Conservation (phyloP, 768 basidiomycete species). For the Rhodotorula toruloides region DNA sequence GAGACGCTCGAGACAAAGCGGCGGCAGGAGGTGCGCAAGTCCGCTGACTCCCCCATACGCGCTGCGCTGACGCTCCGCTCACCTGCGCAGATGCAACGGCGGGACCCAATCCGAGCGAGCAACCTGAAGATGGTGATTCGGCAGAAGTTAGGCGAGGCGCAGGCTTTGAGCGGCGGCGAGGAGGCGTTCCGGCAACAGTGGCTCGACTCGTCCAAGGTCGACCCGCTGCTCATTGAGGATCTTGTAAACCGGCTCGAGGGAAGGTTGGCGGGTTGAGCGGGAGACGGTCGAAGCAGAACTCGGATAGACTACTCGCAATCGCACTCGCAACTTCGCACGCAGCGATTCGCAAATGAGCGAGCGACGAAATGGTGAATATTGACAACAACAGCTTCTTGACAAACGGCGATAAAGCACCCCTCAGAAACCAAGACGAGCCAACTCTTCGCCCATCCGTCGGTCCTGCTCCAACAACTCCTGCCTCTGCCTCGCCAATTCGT, state of each 20-base stretch:
- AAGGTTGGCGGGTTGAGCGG: slow-evolving; percentile 1
- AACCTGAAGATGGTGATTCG: slow-evolving; percentile 62
- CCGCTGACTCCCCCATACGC: neutral
- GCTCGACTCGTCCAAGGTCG: slow-evolving; percentile 62
- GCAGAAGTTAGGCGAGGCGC: slow-evolving; percentile 60
- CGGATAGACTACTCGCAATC: neutral
- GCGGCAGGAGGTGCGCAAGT: slow-evolving; percentile 59
- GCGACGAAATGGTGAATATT: no score
- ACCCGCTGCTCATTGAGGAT: slow-evolving; percentile 68
- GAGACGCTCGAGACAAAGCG: slow-evolving; percentile 72
- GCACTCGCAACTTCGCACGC: no score
- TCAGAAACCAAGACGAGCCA: no score
- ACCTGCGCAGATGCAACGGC: slow-evolving; percentile 57
- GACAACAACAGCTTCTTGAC: no score
- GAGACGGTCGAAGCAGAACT: no score
- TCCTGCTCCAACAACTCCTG: no score
- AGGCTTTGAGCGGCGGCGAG: slow-evolving; percentile 58
- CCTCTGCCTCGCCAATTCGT: no score
- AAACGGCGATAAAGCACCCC: no score
- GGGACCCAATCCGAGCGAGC: slow-evolving; percentile 65
- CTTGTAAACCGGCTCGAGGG: slow-evolving; percentile 37
- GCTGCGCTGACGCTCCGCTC: no score
- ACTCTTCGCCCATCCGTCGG: no score
- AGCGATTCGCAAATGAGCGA: no score
- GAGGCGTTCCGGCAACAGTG: slow-evolving; percentile 59